Evolutionary conservation across 768 basidiomycete genomes (phyloP).

Genomic region (Amyloporia xantha): DNA sequence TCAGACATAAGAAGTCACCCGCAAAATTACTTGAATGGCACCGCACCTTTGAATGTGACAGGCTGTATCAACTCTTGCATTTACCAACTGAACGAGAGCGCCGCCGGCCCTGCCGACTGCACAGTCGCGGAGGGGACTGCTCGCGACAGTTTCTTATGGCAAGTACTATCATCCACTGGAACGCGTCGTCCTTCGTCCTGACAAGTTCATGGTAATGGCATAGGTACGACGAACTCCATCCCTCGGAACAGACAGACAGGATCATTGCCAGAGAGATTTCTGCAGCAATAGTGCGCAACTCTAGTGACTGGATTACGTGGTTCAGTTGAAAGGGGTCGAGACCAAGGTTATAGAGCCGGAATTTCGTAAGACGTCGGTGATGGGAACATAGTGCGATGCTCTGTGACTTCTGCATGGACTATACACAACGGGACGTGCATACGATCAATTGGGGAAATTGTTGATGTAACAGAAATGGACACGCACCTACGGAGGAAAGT

Average conservation of each 20-base stretch:
- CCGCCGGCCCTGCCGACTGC: constrained; percentile 24
- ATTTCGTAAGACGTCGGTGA: neutral
- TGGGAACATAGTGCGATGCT: neutral
- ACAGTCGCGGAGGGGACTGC: constrained; percentile 36
- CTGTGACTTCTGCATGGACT: neutral
- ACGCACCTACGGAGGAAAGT: too few species aligned
- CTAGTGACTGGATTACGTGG: constrained; percentile 44
- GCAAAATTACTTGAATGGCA: constrained; percentile 52
- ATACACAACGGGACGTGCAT: neutral
- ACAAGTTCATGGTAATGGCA: too few species aligned
- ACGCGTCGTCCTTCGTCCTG: too few species aligned
- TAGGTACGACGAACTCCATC: constrained; percentile 53
- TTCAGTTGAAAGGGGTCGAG: constrained; percentile 28
- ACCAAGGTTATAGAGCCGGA: neutral
- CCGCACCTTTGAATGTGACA: constrained; percentile 53
- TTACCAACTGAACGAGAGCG: constrained; percentile 29
- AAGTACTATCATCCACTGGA: constrained; percentile 19
- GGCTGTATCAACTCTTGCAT: constrained; percentile 45
- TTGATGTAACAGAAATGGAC: neutral
- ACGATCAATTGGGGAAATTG: neutral
- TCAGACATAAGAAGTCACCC: constrained; percentile 51
- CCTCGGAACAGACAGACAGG: constrained; percentile 51
- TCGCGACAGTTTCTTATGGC: constrained; percentile 58
- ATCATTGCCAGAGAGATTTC: constrained; percentile 48
- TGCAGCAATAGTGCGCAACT: constrained; percentile 36